phyloP scores from a whole-genome alignment of 73 alveolate genomes.

The Paramecium biaurelia region DNA sequence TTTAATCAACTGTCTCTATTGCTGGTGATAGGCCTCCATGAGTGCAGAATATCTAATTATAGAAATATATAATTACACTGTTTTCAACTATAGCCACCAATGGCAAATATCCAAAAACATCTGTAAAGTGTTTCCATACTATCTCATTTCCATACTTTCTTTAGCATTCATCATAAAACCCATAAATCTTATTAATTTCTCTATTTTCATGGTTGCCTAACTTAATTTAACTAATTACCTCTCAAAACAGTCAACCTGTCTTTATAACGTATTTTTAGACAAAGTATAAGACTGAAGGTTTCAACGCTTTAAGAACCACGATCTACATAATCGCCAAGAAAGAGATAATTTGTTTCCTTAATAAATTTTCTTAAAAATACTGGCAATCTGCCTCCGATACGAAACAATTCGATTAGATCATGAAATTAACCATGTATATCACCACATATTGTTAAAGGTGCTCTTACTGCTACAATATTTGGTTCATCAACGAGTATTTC shows the following conservation, averaged over 20 bases:
- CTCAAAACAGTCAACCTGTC: conserved; percentile 81
- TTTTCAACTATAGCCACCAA: conserved; percentile 83
- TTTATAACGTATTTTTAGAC: conserved; percentile 82
- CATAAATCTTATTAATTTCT: conserved; percentile 85
- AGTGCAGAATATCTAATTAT: conserved; percentile 77
- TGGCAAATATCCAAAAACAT: conserved; percentile 89
- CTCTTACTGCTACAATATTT: conserved; percentile 69
- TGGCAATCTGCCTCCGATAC: conserved; percentile 83
- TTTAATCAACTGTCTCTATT: conserved; percentile 79
- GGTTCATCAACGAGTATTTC: conserved; percentile 85
- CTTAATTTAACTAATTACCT: conserved; percentile 53
- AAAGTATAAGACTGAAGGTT: conserved; percentile 76
- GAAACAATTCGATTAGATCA: conserved; percentile 87
- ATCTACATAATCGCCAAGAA: conserved; percentile 96
- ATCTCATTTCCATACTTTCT: conserved; percentile 88
- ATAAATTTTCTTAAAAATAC: conserved; percentile 27
- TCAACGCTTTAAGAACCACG: conserved; percentile 90
- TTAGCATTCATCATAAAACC: conserved; percentile 94
- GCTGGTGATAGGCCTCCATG: conserved; percentile 94
- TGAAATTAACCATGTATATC: conserved; percentile 98
- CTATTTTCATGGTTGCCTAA: conserved; percentile 86
- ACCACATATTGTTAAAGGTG: conserved; percentile 95
- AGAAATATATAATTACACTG: conserved; percentile 37
- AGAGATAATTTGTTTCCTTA: conserved; percentile 89
- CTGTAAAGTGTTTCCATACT: conserved; percentile 91